These are phyloP conservation scores for Rasamsonia emersonii DNA, from an alignment of 2,329 filamentous ascomycete genomes.

Conservation along the genomic window DNA sequence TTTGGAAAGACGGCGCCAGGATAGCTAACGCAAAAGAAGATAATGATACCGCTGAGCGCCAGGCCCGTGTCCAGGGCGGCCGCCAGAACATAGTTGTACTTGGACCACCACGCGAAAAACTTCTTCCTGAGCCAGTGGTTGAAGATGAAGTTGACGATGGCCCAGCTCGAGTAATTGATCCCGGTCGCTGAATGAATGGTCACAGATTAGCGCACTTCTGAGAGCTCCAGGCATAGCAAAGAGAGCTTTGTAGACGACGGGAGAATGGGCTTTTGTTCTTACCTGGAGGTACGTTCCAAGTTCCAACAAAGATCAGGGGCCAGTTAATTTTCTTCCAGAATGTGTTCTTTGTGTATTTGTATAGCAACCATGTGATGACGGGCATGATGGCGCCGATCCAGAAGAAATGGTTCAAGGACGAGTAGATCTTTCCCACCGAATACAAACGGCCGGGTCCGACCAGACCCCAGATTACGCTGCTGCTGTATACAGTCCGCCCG, in stretches of 20 bases:
- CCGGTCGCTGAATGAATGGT: constrained; percentile 21
- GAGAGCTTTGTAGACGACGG: too few relatives aligned
- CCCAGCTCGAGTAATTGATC: constrained; percentile 29
- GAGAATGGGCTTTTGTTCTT: too few relatives aligned
- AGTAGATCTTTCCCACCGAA: constrained; percentile 40
- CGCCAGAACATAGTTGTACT: constrained; percentile 37
- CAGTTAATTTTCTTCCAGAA: constrained; percentile 29
- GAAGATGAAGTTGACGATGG: constrained; percentile 55
- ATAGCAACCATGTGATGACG: constrained; percentile 25
- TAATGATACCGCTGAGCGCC: constrained; percentile 25
- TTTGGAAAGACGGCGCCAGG: constrained; percentile 21
- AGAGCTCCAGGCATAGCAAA: too few relatives aligned
- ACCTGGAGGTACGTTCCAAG: constrained; percentile 19
- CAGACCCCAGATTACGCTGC: constrained; percentile 44
- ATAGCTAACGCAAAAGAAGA: constrained; percentile 27
- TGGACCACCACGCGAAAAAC: constrained; percentile 42
- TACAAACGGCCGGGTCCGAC: constrained; percentile 44
- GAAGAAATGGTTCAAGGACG: constrained; percentile 42
- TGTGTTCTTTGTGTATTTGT: constrained; percentile 18
- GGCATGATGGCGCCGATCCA: constrained; percentile 42
- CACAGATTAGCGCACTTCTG: too few relatives aligned
- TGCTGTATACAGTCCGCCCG: constrained; percentile 42
- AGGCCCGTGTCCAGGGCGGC: constrained; percentile 31
- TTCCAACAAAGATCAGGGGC: constrained; percentile 24
- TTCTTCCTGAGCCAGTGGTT: constrained; percentile 65